Percentiles rank a stretch among this genome's conserved stretches.
These are phyloP conservation scores for Plenodomus biglobosus DNA, from an alignment of 2,329 filamentous ascomycete genomes.

Conservation along the genomic window DNA sequence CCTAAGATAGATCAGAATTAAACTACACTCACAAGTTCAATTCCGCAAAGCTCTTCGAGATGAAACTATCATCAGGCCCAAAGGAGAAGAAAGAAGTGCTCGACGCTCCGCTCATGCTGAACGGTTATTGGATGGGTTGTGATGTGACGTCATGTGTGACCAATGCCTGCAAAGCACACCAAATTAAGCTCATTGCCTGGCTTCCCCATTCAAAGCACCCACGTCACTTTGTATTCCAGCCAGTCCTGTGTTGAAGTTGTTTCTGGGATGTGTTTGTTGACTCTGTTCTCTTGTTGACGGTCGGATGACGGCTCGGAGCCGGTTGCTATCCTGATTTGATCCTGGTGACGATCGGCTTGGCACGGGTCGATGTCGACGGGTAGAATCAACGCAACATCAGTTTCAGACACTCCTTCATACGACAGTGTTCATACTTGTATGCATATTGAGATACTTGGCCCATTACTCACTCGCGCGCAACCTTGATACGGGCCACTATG, in stretches of 20 bases:
- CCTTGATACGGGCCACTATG: conserved; percentile 15
- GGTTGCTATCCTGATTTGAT: conserved; percentile 32
- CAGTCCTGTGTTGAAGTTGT: no score
- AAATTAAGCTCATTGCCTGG: no score
- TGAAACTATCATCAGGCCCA: conserved; percentile 36
- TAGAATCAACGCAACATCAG: not conserved
- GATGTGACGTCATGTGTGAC: conserved; percentile 31
- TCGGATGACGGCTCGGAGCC: not conserved
- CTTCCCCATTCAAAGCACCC: no score
- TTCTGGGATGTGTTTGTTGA: not conserved
- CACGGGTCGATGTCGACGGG: conserved; percentile 12
- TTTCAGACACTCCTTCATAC: not conserved
- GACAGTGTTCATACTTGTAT: not conserved
- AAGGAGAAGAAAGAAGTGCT: conserved; percentile 41
- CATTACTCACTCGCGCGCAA: not conserved
- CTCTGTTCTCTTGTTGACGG: not conserved
- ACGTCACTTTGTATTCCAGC: no score
- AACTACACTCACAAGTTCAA: conserved; percentile 30
- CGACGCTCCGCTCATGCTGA: conserved; percentile 28
- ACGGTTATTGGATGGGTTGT: conserved; percentile 26
- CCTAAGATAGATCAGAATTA: not conserved
- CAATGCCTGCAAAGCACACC: no score
- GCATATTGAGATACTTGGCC: not conserved
- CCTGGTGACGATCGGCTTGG: conserved; percentile 38
- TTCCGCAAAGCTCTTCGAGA: conserved; percentile 36